Conservation (phyloP, 371 early-diverging fungal species). For the Fennellomyces sp. region DNA sequence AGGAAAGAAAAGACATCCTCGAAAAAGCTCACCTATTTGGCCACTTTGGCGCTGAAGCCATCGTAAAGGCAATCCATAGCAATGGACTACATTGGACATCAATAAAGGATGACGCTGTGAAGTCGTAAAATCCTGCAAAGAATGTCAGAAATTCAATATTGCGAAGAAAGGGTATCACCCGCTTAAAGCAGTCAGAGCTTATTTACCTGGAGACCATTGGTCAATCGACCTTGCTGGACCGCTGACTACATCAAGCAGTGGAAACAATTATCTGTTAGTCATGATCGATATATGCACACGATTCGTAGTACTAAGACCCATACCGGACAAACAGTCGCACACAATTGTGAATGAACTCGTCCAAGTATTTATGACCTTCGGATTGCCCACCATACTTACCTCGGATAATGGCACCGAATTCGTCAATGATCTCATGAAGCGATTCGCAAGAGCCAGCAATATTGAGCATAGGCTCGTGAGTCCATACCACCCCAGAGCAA, state of each 20-base stretch:
- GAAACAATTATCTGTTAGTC: constrained; percentile 18
- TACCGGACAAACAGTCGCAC: constrained; percentile 15
- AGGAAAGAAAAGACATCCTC: constrained; percentile 11
- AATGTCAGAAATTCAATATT: constrained; percentile 18
- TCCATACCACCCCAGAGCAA: constrained; percentile 11
- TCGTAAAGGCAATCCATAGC: constrained; percentile 5
- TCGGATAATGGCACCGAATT: constrained; percentile 27
- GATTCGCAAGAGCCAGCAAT: not conserved
- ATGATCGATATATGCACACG: constrained; percentile 25
- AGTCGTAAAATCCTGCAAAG: constrained; percentile 10
- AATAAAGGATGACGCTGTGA: constrained; percentile 18
- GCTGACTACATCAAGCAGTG: constrained; percentile 4
- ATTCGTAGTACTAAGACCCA: constrained; percentile 17
- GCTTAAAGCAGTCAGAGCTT: constrained; percentile 14
- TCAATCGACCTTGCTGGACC: constrained; percentile 30
- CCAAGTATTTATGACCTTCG: constrained; percentile 15
- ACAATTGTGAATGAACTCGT: constrained; percentile 13
- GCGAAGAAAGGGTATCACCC: constrained; percentile 19
- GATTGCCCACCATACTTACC: constrained; percentile 21
- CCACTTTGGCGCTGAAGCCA: constrained; percentile 23
- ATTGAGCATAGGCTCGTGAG: not conserved
- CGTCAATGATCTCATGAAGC: constrained; percentile 17
- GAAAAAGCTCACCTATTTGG: constrained; percentile 15
- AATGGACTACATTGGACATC: constrained; percentile 17
- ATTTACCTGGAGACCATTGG: constrained; percentile 24